Evolutionary conservation across 2,329 filamentous ascomycete genomes (phyloP), one percentile per base, ranked within the genome.

Genomic region (Colletotrichum euphorbiae): DNA sequence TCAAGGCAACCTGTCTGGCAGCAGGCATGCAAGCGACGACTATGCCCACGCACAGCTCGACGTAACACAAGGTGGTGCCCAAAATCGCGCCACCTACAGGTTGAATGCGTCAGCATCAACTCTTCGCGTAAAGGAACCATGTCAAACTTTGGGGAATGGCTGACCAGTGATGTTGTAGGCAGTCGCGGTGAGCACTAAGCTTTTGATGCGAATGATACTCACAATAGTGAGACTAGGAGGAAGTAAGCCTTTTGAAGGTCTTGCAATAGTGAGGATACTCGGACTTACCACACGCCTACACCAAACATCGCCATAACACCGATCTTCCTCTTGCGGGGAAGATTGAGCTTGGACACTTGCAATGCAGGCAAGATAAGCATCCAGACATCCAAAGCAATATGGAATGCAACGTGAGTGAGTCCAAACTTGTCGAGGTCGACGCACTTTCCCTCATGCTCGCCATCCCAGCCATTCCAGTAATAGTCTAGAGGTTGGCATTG

Each of bases 241-340:
- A 0, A 9, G 13, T 59, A 2, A 59, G 56, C 4, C 1, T 12
- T 12, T 21, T 21, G 38, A 0, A 21, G 5, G 2, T 11, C 1
- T 2, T n/a, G n/a, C n/a, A n/a, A n/a, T n/a, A n/a, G n/a, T n/a
- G n/a, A n/a, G n/a, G n/a, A n/a, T n/a, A n/a, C n/a, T n/a, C n/a
- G n/a, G 19, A 33, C 63, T 62, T 17, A 62, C 63, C 56, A 67
- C 7, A 62, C 12, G 0, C 57, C 58, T 9, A 55, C n/a, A 8
- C 57, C 46, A 11, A 67, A 67, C 63, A 67, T 67, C 2, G 38
- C 24, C 17, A 67, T 50, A 1, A 62, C 50, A 4, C 38, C 57
- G 12, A 61, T 11, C 50, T 67, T 67, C 15, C 62, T 55, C 15
- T 24, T 46, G 1, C 8, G 9, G 4, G 31, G 31, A 5, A 67